Conservation (phyloP, 176 grass and related monocot species). For the Bothriochloa decipiens region DNA sequence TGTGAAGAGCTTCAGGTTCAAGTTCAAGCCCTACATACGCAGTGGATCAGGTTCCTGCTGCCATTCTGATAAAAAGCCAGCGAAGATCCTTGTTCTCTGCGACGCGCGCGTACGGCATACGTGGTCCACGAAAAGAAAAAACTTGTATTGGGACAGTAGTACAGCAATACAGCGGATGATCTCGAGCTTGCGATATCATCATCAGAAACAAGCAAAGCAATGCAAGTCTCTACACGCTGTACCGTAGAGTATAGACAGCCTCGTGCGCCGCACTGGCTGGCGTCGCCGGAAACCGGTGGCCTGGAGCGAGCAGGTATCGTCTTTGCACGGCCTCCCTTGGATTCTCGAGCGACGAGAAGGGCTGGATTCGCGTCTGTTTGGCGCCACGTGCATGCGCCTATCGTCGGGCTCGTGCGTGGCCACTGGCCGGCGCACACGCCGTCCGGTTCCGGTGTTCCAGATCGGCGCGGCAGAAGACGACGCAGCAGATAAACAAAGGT, state of each 20-base stretch:
- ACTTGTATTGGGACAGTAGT: no score
- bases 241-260: no score
- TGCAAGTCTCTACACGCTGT: neutral
- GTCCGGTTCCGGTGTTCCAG: neutral
- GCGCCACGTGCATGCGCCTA: conserved; percentile 23
- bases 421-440: neutral
- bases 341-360: conserved; percentile 29
- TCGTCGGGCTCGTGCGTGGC: neutral
- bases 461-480: neutral
- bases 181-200: no score
- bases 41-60: no score
- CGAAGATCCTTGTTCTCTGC: no score
- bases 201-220: no score
- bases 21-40: no score
- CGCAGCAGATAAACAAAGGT: neutral
- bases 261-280: neutral
- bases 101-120: no score
- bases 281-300: neutral
- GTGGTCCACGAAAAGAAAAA: no score
- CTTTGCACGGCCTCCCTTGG: neutral
- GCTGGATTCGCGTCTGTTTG: conserved; percentile 18
- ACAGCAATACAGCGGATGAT: no score
- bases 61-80: no score
- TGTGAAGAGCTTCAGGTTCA: no score
- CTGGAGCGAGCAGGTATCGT: neutral